Base-by-base conservation (phyloP, 441 rosid genomes). In the Eugenia klotzschiana region DNA sequence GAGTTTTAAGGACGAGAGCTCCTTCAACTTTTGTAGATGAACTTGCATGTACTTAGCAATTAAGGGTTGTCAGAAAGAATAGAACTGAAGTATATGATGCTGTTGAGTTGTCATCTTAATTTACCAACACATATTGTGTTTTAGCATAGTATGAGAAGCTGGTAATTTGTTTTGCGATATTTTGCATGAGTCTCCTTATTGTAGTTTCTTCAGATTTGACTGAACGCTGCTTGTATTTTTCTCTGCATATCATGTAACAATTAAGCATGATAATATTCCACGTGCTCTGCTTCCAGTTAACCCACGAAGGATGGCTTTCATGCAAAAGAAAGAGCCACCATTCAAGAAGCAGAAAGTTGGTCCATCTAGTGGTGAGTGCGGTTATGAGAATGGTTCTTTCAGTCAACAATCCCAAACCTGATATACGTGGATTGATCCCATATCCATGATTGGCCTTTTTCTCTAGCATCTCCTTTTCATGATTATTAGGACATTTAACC, bases 291-390 rank as follows among this genome's bases (percentile, higher is more conserved):
- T 87, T 90, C 82, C 93, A 96, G 98, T 88, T 81, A 94, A 87
- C 91, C 91, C 96, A 22, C 90, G 98, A 97, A 94, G 91, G 89
- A 85, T 85, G 84, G 83, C 81, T 16, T 91, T 84, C 87, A 91
- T 92, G 84, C 89, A 82, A 85, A 97, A 91, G 93, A 96, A 93
- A 89, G 98, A 94, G 86, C 92, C 91, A 26, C 96, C 96, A 37
- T 87, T 85, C 82, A 97, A 95, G 87, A 95, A 94, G 91, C 95
- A 88, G 85, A 95, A 91, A 91, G 91, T 93, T 82, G 99, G 95
- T 81, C 92, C 98, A 82, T 91, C 92, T 69, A 91, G 86, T 90
- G 98, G 99, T 96, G 90, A 83, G 25, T 51, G 43, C 23, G 6
- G 77, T 37, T 69, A 69, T 37, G 46, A 37, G 77, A 37, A 18